Conservation (phyloP, 176 grass and related monocot species). For the Tuctoria greenei region DNA sequence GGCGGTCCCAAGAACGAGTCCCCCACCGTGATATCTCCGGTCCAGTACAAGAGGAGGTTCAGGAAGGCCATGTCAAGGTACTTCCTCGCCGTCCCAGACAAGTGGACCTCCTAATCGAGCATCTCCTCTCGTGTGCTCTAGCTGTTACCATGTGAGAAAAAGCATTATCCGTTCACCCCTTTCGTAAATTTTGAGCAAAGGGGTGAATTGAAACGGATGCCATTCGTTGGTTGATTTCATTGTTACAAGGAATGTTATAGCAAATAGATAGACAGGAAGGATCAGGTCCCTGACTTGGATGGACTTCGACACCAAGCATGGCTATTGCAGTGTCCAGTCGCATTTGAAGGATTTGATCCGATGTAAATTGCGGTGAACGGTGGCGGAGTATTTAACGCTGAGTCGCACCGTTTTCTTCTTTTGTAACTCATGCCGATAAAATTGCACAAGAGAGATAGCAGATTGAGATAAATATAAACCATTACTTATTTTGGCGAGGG, state of each 20-base stretch:
- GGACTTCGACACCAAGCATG: slow-evolving; percentile 29
- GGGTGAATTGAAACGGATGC: not conserved
- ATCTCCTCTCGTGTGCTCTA: not conserved
- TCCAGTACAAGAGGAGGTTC: slow-evolving; percentile 92
- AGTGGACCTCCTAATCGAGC: slow-evolving; percentile 47
- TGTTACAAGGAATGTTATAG: slow-evolving; percentile 29
- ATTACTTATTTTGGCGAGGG: no score
- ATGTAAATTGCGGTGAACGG: slow-evolving; percentile 36
- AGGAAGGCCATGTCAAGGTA: slow-evolving; percentile 94
- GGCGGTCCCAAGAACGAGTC: slow-evolving; percentile 70
- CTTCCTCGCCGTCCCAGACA: slow-evolving; percentile 66
- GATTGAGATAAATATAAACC: not conserved
- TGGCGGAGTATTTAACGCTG: slow-evolving; percentile 42
- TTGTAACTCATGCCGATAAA: slow-evolving; percentile 12
- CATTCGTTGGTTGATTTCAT: slow-evolving; percentile 47
- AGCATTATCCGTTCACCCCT: slow-evolving; percentile 15
- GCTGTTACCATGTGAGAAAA: not conserved
- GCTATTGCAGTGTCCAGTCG: slow-evolving; percentile 23
- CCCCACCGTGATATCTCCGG: slow-evolving; percentile 76
- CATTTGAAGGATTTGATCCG: not conserved
- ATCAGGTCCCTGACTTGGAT: not conserved
- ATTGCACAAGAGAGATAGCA: slow-evolving; percentile 8
- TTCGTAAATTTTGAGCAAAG: slow-evolving; percentile 18
- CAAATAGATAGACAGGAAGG: slow-evolving; percentile 24
- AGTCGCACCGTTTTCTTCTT: slow-evolving; percentile 17